These are phyloP conservation scores for Monosporozyma aerobia DNA, from an alignment of 805 yeast species.

Conservation along the genomic window DNA sequence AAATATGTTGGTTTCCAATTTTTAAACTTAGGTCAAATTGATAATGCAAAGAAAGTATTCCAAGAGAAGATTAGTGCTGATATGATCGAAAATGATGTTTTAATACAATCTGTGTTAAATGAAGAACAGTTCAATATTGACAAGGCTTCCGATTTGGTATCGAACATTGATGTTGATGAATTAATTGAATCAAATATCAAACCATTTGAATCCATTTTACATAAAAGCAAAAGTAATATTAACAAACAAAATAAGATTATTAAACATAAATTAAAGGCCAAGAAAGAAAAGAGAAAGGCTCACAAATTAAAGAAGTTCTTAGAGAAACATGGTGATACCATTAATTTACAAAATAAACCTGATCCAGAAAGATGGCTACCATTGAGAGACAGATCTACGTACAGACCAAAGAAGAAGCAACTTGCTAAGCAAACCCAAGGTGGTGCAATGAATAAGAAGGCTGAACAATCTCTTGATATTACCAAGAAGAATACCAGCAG, in stretches of 20 bases:
- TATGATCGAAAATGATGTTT: conserved; percentile 6
- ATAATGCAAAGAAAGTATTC: conserved; percentile 13
- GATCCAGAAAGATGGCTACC: conserved; percentile 91
- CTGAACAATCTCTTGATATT: conserved; percentile 27
- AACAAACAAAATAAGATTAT: conserved; percentile 8
- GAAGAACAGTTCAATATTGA: conserved; percentile 9
- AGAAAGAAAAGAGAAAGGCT: conserved; percentile 13
- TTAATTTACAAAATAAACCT: conserved; percentile 18
- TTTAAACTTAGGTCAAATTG: conserved; percentile 13
- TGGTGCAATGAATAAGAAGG: conserved; percentile 40
- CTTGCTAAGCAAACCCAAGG: conserved; percentile 51
- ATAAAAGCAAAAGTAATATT: not conserved
- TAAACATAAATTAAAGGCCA: conserved; percentile 27
- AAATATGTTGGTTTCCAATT: conserved; percentile 23
- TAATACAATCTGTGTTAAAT: conserved; percentile 8
- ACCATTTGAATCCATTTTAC: conserved; percentile 12
- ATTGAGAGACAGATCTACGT: conserved; percentile 71
- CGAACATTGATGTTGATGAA: conserved; percentile 16
- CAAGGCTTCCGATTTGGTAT: conserved; percentile 13
- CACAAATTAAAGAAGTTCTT: conserved; percentile 18
- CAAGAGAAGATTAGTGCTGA: conserved; percentile 5
- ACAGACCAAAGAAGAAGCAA: conserved; percentile 62
- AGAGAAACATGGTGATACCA: conserved; percentile 27
- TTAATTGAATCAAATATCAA: conserved; percentile 14
- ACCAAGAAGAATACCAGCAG: conserved; percentile 8